Percentiles rank a stretch among this genome's conserved stretches.
phyloP scores from a whole-genome alignment of 2,329 filamentous ascomycete genomes.

The Dothidotthia symphoricarpi region DNA sequence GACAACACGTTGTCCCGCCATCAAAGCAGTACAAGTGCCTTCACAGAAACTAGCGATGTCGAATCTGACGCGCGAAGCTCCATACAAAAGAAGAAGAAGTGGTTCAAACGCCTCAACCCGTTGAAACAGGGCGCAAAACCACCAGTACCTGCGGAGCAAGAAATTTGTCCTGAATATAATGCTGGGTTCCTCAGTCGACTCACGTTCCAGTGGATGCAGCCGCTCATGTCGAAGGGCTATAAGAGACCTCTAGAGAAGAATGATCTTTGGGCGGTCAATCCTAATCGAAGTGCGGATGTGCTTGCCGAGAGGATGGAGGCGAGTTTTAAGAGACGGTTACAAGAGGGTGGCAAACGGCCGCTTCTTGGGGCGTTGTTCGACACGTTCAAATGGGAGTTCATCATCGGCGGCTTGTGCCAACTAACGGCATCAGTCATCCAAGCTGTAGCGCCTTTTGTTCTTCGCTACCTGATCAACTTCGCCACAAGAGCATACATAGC shows the following conservation, averaged over 20 bases:
- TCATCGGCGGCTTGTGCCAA: constrained; percentile 76
- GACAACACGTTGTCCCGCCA: constrained; percentile 26
- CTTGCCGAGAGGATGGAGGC: constrained; percentile 65
- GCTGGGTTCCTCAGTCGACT: constrained; percentile 73
- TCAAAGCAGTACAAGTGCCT: constrained; percentile 28
- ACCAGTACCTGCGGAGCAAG: constrained; percentile 55
- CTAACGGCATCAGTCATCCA: constrained; percentile 69
- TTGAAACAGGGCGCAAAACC: constrained; percentile 52
- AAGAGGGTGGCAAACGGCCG: constrained; percentile 68
- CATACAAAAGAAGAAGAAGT: constrained; percentile 51
- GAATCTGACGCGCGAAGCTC: constrained; percentile 29
- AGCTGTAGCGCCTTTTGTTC: constrained; percentile 78
- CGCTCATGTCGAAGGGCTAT: constrained; percentile 82
- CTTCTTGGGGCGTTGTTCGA: constrained; percentile 81
- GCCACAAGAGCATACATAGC: constrained; percentile 76
- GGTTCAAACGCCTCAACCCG: constrained; percentile 58
- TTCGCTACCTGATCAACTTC: constrained; percentile 84
- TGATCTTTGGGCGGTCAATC: constrained; percentile 89
- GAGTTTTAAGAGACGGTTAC: constrained; percentile 67
- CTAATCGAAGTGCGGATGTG: constrained; percentile 68
- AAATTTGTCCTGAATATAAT: constrained; percentile 65
- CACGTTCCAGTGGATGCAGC: constrained; percentile 87
- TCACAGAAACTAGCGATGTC: constrained; percentile 32
- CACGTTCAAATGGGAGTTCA: constrained; percentile 80
- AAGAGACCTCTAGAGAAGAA: constrained; percentile 76